A percentile compares a stretch with the other conserved stretches of the same genome.
Conservation (phyloP, 2,329 filamentous ascomycete genomes). For the Cytospora mali region DNA sequence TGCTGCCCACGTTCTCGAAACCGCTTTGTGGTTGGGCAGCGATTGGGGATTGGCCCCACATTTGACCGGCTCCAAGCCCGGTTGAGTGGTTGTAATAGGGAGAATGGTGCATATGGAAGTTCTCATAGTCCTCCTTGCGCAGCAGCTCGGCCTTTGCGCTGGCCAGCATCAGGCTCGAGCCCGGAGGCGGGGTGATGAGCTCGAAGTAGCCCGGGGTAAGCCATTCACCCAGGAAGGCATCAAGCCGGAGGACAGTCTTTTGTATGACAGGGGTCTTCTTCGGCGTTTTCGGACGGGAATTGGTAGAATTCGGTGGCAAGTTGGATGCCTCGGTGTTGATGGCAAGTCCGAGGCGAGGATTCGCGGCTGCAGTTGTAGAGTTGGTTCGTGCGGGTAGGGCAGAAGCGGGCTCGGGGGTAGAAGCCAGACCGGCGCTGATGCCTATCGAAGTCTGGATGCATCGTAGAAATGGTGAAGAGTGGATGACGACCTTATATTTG, state of each 20-base stretch:
- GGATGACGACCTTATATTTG: constrained; percentile 78
- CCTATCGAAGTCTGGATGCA: constrained; percentile 92
- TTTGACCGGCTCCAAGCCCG: constrained; percentile 36
- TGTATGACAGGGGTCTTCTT: constrained; percentile 40
- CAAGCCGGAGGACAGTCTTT: constrained; percentile 73
- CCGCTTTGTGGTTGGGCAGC: constrained; percentile 28
- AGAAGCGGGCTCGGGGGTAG: constrained; percentile 43
- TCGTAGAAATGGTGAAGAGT: constrained; percentile 90
- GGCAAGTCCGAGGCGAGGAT: constrained; percentile 29
- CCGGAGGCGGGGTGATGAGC: constrained; percentile 84
- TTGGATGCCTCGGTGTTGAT: constrained; percentile 26
- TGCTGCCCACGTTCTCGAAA: constrained; percentile 36
- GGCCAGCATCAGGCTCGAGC: constrained; percentile 83
- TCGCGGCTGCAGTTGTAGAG: constrained; percentile 20
- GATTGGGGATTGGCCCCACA: constrained; percentile 41
- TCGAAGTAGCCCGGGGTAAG: constrained; percentile 92
- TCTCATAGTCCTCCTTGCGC: constrained; percentile 68
- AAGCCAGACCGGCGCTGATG: constrained; percentile 81
- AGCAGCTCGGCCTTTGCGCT: constrained; percentile 86
- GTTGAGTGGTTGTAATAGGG: constrained; percentile 32
- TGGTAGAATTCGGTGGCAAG: constrained; percentile 29
- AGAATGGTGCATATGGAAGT: constrained; percentile 36
- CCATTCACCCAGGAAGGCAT: constrained; percentile 96
- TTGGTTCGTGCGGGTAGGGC: constrained; percentile 29
- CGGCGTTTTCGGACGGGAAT: constrained; percentile 10